Evolutionary conservation across 805 yeast genomes (phyloP), one percentile per base, ranked within the genome.

Genomic region (Yarrowia hollandica): DNA sequence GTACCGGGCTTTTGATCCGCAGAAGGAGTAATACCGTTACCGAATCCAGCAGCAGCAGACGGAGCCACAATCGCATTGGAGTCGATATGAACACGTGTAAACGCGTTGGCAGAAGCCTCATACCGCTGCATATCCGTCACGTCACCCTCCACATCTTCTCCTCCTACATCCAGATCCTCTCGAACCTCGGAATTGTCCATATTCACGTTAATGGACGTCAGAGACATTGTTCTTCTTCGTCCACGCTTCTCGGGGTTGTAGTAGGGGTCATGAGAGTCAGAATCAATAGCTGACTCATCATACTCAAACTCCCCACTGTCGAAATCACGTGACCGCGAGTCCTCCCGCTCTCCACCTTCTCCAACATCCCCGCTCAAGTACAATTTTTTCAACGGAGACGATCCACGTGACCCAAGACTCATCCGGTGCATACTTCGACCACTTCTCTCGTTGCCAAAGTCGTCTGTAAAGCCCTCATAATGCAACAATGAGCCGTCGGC

Each of bases 1-100:
- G 75, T 70, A 15, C 68, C 67, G 0, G 71, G 66, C 38, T 65
- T 66, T 25, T 46, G 37, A 19, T 16, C 64, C 50, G 18, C 16
- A 37, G n/a, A 44, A 21, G 30, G 62, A 11, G 23, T n/a, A 18
- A 52, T 37, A n/a, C 58, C 58, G 15, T 52, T 37, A 4, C 58
- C 58, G 8, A n/a, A 37, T 1, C 42, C 44, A 8, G 44, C 23
- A 19, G 44, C 30, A 3, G 58, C 44, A 4, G 58, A 52, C 4
- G 42, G 35, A 35, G 35, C 19, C 3, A 19, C 58, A 9, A 52
- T 16, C 16, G 39, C 55, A 12, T 48, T 48, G 6, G 38, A 15
- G 12, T 48, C 55, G 14, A 48, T 48, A 11, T 48, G 55, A 4
- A 48, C 55, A 2, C 55, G 38, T 0, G 55, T 48, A 19, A 48